These are phyloP conservation scores for Kwoniella pini DNA, from an alignment of 768 basidiomycete species.

Conservation along the genomic window DNA sequence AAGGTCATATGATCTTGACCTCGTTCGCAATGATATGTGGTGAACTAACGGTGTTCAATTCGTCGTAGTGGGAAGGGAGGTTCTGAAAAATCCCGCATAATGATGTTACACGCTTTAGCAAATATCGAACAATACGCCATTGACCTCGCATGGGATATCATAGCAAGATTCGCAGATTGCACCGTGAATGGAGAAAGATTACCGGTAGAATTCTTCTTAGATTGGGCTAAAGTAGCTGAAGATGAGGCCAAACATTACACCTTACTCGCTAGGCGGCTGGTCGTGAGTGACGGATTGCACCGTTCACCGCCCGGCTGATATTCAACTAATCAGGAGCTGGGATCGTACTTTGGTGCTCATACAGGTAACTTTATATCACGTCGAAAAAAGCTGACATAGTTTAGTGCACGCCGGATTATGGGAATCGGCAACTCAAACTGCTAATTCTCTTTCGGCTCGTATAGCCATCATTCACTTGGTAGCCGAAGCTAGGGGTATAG, in stretches of 20 bases:
- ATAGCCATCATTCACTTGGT: slow-evolving; percentile 83
- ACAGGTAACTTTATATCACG: slow-evolving; percentile 21
- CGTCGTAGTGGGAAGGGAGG: slow-evolving; percentile 56
- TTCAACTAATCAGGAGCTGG: slow-evolving; percentile 33
- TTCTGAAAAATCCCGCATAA: slow-evolving; percentile 63
- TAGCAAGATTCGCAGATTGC: slow-evolving; percentile 68
- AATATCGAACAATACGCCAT: slow-evolving; percentile 91
- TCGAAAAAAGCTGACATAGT: neutral
- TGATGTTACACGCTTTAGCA: slow-evolving; percentile 78
- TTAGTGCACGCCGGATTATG: slow-evolving; percentile 77
- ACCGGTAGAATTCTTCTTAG: slow-evolving; percentile 73
- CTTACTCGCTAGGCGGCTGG: slow-evolving; percentile 65
- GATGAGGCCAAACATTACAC: slow-evolving; percentile 79
- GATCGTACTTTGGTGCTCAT: slow-evolving; percentile 68
- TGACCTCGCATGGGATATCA: slow-evolving; percentile 84
- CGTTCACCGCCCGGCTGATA: neutral
- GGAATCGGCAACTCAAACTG: slow-evolving; percentile 73
- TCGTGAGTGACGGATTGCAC: slow-evolving; percentile 58
- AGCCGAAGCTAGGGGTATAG: slow-evolving; percentile 79
- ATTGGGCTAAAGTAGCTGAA: slow-evolving; percentile 79
- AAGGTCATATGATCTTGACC: neutral
- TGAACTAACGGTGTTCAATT: neutral
- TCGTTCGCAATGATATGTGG: neutral
- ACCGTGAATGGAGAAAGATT: slow-evolving; percentile 58
- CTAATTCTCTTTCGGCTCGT: slow-evolving; percentile 67